These are phyloP conservation scores for Phytophthora sojae DNA, from an alignment of 352 stramenopile species.

Conservation along the genomic window DNA sequence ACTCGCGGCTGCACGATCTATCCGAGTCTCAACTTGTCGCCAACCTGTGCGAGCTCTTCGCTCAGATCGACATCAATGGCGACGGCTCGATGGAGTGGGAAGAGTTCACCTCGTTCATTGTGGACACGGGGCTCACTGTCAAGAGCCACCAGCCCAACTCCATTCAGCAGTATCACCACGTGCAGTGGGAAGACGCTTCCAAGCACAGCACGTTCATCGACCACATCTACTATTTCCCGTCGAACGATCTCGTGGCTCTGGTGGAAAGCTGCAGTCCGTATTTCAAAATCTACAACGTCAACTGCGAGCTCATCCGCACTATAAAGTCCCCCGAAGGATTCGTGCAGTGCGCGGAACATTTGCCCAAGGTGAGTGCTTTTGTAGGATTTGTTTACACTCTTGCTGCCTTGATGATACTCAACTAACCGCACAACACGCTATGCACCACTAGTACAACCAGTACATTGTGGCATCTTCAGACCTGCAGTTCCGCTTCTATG, in stretches of 20 bases:
- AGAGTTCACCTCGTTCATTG: slow-evolving; percentile 93
- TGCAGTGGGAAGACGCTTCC: slow-evolving; percentile 81
- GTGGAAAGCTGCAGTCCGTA: slow-evolving; percentile 79
- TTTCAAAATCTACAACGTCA: slow-evolving; percentile 87
- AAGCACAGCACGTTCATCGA: slow-evolving; percentile 90
- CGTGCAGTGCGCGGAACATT: slow-evolving; percentile 81
- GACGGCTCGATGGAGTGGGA: slow-evolving; percentile 94
- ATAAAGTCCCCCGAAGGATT: slow-evolving; percentile 79
- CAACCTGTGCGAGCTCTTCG: slow-evolving; percentile 91
- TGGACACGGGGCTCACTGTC: slow-evolving; percentile 85
- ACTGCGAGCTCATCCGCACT: slow-evolving; percentile 70
- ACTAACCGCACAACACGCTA: background rate
- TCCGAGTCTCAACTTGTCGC: slow-evolving; percentile 82
- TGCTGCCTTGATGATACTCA: background rate
- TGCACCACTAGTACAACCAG: slow-evolving; percentile 52
- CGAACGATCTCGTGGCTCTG: slow-evolving; percentile 71
- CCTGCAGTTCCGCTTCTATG: slow-evolving; percentile 86
- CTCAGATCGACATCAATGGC: slow-evolving; percentile 92
- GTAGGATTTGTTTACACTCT: background rate
- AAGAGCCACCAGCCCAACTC: slow-evolving; percentile 89
- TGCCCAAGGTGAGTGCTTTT: slow-evolving; percentile 52
- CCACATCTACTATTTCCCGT: slow-evolving; percentile 87
- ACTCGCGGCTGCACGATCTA: slow-evolving; percentile 71
- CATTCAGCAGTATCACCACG: slow-evolving; percentile 88
- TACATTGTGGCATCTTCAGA: slow-evolving; percentile 85